Conservation (phyloP, 78 protist species). For the Bigelowiella natans region DNA sequence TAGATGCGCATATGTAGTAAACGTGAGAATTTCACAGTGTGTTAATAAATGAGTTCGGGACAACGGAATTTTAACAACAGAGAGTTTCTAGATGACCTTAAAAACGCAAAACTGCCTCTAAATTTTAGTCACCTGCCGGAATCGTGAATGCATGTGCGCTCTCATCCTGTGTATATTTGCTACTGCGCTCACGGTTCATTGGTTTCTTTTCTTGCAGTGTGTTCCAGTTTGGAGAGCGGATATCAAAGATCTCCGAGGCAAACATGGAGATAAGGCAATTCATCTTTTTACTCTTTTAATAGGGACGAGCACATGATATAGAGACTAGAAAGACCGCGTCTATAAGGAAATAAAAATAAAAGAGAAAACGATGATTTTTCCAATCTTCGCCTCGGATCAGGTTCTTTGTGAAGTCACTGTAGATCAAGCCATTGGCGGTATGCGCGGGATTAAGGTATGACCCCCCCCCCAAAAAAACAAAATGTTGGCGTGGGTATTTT, state of each 20-base stretch:
- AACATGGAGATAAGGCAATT: not conserved
- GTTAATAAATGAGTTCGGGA: too few species aligned
- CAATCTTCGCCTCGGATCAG: not conserved
- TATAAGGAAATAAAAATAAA: too few species aligned
- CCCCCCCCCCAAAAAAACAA: too few species aligned
- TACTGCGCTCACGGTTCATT: not conserved
- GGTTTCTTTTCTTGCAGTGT: not conserved
- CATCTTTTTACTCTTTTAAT: not conserved
- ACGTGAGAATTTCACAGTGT: too few species aligned
- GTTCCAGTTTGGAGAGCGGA: not conserved
- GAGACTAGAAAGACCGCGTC: too few species aligned
- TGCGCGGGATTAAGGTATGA: not conserved
- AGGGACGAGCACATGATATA: too few species aligned
- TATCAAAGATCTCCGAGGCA: not conserved
- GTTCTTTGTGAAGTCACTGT: slow-evolving; percentile 1
- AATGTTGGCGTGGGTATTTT: too few species aligned
- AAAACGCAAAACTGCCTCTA: not conserved
- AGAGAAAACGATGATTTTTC: not conserved
- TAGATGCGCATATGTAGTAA: too few species aligned
- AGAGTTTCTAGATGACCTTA: too few species aligned
- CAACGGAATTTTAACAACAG: too few species aligned
- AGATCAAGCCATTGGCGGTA: not conserved
- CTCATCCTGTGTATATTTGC: not conserved
- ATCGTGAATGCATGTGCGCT: not conserved
- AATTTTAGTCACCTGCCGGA: not conserved